Base-by-base conservation (phyloP, 192 early-diverging fungal genomes). In the Kappamyces sp. region DNA sequence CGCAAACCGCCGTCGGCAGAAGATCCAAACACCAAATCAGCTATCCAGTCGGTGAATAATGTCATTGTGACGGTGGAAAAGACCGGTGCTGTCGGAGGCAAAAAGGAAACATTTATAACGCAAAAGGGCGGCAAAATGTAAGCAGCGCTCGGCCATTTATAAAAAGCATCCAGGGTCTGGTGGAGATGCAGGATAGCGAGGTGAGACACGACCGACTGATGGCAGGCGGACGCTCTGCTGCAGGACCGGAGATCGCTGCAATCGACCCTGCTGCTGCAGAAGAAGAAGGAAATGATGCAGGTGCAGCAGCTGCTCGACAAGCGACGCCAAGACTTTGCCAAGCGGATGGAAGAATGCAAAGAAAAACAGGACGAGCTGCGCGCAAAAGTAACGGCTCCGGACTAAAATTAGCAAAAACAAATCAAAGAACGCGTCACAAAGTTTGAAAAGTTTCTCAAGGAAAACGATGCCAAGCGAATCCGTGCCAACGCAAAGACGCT, bases 371-470 rank as follows among this genome's bases (percentile, higher is more conserved):
- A 84, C 45, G 80, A 82, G 59, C 64, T 84, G 1, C 32, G 63
- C 8, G 66, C 74, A 9, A 84, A 80, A 67, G 79, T 78, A 46
- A 9, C 2, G 38, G 0, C n/a, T 29, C 33, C n/a, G 14, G 14
- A 34, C 14, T 11, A 22, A 22, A 22, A 42, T 31, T 49, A 81
- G 80, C 81, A 84, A 79, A 77, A 76, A 53, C 77, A 83, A 69
- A 75, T 84, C 30, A 54, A 75, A 30, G 81, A 84, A 31, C 65
- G 77, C 9, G 81, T 84, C 7, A 61, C 71, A 33, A 84, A 84
- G 67, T 83, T 84, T 65, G 81, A 84, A 54, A 84, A 83, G 60
- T 83, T 83, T 53, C 59, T 84, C 51, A 79, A 79, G 47, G 81
- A 84, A 54, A 84, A 84, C 52, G 81, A 84, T 61, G 81, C 81